Evolutionary conservation across 2,329 filamentous ascomycete species (phyloP).

Genomic region (Thermothelomyces thermophilus): DNA sequence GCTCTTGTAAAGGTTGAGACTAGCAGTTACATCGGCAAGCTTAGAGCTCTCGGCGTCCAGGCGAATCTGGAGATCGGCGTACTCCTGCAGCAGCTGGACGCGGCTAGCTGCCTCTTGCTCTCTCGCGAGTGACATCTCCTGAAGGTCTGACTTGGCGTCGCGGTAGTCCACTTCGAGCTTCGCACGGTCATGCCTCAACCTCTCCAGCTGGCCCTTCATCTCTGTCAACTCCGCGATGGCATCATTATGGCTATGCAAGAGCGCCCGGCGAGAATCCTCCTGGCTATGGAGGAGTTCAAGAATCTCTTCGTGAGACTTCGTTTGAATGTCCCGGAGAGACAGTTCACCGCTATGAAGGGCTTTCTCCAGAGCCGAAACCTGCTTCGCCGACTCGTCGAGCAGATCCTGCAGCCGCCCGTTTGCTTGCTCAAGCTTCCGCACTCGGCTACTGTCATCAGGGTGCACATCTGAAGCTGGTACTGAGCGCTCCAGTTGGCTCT

Average conservation of each 20-base stretch:
- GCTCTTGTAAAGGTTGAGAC: constrained; percentile 81
- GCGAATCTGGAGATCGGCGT: constrained; percentile 86
- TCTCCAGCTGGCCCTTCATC: constrained; percentile 80
- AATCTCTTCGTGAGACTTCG: constrained; percentile 89
- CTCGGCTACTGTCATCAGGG: constrained; percentile 69
- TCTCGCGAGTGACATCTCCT: constrained; percentile 68
- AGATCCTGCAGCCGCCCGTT: constrained; percentile 89
- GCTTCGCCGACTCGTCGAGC: constrained; percentile 88
- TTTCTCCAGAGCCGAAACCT: constrained; percentile 82
- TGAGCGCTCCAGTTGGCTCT: constrained; percentile 72
- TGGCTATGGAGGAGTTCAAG: constrained; percentile 89
- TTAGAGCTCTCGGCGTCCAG: constrained; percentile 85
- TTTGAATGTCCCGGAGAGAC: constrained; percentile 83
- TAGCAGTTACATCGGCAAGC: constrained; percentile 74
- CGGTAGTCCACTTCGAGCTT: constrained; percentile 79
- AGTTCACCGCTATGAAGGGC: constrained; percentile 81
- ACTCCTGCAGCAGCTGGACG: constrained; percentile 83
- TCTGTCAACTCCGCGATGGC: constrained; percentile 79
- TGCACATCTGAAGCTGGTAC: constrained; percentile 55
- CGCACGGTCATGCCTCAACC: constrained; percentile 73
- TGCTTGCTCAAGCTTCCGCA: constrained; percentile 86
- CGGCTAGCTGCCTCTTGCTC: constrained; percentile 87
- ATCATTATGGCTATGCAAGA: constrained; percentile 80
- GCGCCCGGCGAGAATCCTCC: constrained; percentile 75
- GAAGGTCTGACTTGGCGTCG: constrained; percentile 74